Evolutionary conservation across 768 basidiomycete genomes (phyloP).

Genomic region (Mycena maculata): DNA sequence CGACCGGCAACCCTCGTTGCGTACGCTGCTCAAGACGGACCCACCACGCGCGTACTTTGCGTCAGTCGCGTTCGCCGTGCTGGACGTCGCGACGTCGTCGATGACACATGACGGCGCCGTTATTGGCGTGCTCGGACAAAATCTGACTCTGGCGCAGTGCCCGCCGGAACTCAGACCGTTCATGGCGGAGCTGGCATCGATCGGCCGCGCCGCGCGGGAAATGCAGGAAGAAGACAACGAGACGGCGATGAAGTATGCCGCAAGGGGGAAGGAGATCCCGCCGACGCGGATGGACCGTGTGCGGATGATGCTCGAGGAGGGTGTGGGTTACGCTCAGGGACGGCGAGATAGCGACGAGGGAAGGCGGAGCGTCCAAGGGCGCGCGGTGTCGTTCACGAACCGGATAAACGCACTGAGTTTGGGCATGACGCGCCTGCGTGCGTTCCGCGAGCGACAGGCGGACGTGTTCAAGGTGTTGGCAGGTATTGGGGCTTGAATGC

Average conservation of each 20-base stretch:
- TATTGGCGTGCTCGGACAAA: slow-evolving; percentile 67
- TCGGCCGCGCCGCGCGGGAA: slow-evolving; percentile 62
- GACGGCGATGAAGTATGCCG: slow-evolving; percentile 56
- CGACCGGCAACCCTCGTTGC: slow-evolving; percentile 64
- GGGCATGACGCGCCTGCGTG: slow-evolving; percentile 73
- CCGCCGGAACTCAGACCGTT: slow-evolving; percentile 74
- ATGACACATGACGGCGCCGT: slow-evolving; percentile 63
- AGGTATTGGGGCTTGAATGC: slow-evolving; percentile 51
- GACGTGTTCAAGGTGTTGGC: slow-evolving; percentile 77
- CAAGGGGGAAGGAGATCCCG: slow-evolving; percentile 50
- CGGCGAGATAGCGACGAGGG: slow-evolving; percentile 40
- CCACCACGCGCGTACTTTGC: slow-evolving; percentile 84
- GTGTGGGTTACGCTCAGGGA: slow-evolving; percentile 59
- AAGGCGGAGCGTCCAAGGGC: slow-evolving; percentile 60
- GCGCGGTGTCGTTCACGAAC: slow-evolving; percentile 79
- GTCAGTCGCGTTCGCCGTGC: slow-evolving; percentile 76
- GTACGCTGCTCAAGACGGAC: slow-evolving; percentile 67
- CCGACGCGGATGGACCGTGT: slow-evolving; percentile 69
- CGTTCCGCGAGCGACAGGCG: slow-evolving; percentile 79
- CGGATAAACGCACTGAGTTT: slow-evolving; percentile 80
- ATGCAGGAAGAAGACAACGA: slow-evolving; percentile 67
- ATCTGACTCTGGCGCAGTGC: slow-evolving; percentile 69
- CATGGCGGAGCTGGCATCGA: slow-evolving; percentile 70
- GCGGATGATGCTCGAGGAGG: slow-evolving; percentile 65
- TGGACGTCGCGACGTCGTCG: slow-evolving; percentile 69